These are phyloP conservation scores for Metarhizium brunneum DNA, from an alignment of 2,329 filamentous ascomycete genomes.

Conservation along the genomic window DNA sequence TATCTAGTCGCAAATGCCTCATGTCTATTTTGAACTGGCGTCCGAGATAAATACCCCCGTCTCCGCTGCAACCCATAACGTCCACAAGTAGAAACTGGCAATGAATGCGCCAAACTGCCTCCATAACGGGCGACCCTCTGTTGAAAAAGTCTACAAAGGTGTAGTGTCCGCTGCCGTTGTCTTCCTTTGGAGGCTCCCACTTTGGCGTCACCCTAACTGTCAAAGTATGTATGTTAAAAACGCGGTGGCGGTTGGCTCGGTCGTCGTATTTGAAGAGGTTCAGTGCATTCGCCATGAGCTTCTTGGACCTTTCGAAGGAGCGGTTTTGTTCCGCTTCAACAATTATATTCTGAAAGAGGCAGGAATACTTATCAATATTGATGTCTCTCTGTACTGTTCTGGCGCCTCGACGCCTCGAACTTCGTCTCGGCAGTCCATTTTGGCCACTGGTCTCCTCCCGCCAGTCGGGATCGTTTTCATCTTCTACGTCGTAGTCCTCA, in stretches of 20 bases:
- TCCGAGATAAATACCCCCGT: neutral
- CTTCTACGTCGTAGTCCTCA: conserved; percentile 6
- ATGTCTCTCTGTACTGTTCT: conserved; percentile 13
- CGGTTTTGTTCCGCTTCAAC: conserved; percentile 35
- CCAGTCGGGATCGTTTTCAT: conserved; percentile 8
- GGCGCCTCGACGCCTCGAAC: neutral
- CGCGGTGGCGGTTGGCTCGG: conserved; percentile 2
- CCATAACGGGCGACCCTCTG: conserved; percentile 16
- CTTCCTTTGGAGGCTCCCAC: conserved; percentile 3
- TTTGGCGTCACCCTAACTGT: conserved; percentile 30
- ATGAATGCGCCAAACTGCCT: conserved; percentile 21
- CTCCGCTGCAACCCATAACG: conserved; percentile 16
- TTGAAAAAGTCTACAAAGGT: conserved; percentile 29
- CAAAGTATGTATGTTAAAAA: conserved; percentile 28
- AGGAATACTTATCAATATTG: conserved; percentile 24
- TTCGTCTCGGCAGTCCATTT: neutral
- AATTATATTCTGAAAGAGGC: conserved; percentile 30
- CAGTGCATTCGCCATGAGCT: conserved; percentile 27
- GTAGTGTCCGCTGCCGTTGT: conserved; percentile 10
- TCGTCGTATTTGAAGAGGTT: conserved; percentile 20
- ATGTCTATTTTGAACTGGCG: conserved; percentile 11
- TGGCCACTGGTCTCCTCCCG: neutral
- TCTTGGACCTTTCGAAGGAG: conserved; percentile 12
- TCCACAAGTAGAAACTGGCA: conserved; percentile 27
- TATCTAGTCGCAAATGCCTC: conserved; percentile 1